These are phyloP conservation scores for Coffea humblotiana DNA, from an alignment of 305 asterid genomes.

Conservation along the genomic window DNA sequence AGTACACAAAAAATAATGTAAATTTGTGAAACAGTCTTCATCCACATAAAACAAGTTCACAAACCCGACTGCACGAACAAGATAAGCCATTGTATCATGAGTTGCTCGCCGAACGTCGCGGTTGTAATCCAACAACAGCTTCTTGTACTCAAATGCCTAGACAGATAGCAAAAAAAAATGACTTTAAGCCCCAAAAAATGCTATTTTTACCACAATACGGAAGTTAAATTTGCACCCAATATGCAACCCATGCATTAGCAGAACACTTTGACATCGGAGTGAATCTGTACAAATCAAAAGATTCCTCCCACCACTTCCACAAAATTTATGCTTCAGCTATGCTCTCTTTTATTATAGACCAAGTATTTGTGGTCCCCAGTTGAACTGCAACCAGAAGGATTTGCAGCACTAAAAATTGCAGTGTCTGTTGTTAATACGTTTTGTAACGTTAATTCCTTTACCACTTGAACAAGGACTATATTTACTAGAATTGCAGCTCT, in stretches of 20 bases:
- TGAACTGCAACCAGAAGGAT: background rate
- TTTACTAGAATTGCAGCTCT: background rate
- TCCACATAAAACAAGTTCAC: slow-evolving; percentile 27
- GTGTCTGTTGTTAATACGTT: background rate
- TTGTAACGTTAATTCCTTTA: background rate
- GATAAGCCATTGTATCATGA: slow-evolving; percentile 83
- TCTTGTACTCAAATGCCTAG: slow-evolving; percentile 94
- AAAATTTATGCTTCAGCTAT: background rate
- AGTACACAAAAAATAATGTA: background rate
- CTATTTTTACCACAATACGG: background rate
- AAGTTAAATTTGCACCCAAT: background rate
- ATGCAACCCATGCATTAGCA: background rate
- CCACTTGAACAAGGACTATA: background rate
- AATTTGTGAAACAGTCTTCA: background rate
- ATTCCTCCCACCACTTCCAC: background rate
- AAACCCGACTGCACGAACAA: slow-evolving; percentile 76
- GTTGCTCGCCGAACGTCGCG: slow-evolving; percentile 97
- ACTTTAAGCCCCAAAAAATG: background rate
- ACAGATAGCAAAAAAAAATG: slow-evolving; percentile 17
- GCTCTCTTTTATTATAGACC: background rate
- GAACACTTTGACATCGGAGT: background rate
- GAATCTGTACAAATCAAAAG: background rate
- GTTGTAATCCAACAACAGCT: slow-evolving; percentile 86
- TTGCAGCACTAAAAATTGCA: background rate
- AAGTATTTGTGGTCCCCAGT: background rate